A percentile compares a stretch with the other conserved stretches of the same genome.
Conservation (phyloP, 2,329 filamentous ascomycete species). For the Karstenula rhodostoma region DNA sequence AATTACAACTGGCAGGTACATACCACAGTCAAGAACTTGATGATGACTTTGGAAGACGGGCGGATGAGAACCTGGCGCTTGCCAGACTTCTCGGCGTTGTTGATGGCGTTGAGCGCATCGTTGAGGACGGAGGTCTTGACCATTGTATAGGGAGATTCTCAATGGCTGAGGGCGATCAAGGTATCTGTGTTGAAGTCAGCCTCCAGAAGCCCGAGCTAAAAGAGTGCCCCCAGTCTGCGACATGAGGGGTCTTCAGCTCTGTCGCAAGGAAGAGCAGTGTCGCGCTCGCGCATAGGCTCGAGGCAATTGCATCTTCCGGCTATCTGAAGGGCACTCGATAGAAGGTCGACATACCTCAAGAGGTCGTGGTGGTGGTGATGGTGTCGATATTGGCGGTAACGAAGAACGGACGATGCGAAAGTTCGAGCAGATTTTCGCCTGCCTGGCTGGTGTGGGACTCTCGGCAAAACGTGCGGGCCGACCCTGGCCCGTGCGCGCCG, state of each 20-base stretch:
- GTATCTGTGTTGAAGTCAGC: constrained; percentile 68
- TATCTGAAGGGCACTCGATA: constrained; percentile 60
- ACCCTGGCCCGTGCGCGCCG: constrained; percentile 29
- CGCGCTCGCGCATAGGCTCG: constrained; percentile 41
- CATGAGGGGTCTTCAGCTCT: constrained; percentile 74
- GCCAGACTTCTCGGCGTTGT: constrained; percentile 99
- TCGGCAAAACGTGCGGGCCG: constrained; percentile 26
- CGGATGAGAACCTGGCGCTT: constrained; percentile 99
- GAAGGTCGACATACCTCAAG: constrained; percentile 48
- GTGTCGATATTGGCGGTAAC: constrained; percentile 30
- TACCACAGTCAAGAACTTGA: constrained; percentile 98
- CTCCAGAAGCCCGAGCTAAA: constrained; percentile 72
- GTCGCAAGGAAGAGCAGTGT: constrained; percentile 58
- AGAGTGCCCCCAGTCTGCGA: constrained; percentile 69
- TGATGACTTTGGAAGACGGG: constrained; percentile 99
- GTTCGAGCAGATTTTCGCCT: constrained; percentile 27
- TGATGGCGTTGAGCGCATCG: constrained; percentile 98
- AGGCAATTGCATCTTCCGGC: constrained; percentile 57
- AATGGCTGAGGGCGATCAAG: constrained; percentile 69
- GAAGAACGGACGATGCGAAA: constrained; percentile 28
- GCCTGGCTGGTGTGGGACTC: constrained; percentile 19
- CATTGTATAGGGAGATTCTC: constrained; percentile 87
- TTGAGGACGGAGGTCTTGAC: constrained; percentile 99
- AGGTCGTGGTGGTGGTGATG: constrained; percentile 35
- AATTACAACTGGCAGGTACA: too few relatives aligned